phyloP scores from a whole-genome alignment of 352 stramenopile genomes.

The Globisporangium ultimum region DNA sequence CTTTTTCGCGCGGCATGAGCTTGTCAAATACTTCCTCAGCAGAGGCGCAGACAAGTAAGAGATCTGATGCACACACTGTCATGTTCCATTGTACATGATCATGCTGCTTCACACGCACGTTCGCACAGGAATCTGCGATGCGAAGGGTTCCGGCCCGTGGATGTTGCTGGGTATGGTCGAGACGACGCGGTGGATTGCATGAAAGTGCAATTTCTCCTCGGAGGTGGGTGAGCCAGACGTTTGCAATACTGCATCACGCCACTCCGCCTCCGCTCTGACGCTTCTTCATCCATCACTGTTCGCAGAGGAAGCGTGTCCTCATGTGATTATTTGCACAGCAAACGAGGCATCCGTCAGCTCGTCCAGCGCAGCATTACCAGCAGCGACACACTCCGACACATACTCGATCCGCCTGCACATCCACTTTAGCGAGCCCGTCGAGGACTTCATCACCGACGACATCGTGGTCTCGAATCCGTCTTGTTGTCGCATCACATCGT shows the following conservation, averaged over 20 bases:
- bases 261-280: no score
- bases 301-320: conserved; percentile 12
- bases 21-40: conserved; percentile 42
- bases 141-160: conserved; percentile 33
- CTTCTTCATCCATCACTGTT: background rate
- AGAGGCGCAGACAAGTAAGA: conserved; percentile 64
- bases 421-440: conserved; percentile 68
- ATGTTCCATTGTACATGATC: background rate
- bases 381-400: background rate
- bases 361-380: background rate
- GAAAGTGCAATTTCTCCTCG: conserved; percentile 59
- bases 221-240: conserved; percentile 25
- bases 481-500: conserved; percentile 24
- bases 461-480: conserved; percentile 17
- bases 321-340: conserved; percentile 16
- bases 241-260: background rate
- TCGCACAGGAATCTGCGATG: conserved; percentile 47
- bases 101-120: background rate
- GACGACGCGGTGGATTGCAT: conserved; percentile 47
- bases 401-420: conserved; percentile 33
- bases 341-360: conserved; percentile 4
- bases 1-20: conserved; percentile 52
- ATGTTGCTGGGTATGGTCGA: conserved; percentile 44
- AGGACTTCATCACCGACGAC: conserved; percentile 63
- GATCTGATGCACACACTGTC: background rate